Conservation (phyloP, 2,329 filamentous ascomycete species). For the Aspergillus transmontanensis region DNA sequence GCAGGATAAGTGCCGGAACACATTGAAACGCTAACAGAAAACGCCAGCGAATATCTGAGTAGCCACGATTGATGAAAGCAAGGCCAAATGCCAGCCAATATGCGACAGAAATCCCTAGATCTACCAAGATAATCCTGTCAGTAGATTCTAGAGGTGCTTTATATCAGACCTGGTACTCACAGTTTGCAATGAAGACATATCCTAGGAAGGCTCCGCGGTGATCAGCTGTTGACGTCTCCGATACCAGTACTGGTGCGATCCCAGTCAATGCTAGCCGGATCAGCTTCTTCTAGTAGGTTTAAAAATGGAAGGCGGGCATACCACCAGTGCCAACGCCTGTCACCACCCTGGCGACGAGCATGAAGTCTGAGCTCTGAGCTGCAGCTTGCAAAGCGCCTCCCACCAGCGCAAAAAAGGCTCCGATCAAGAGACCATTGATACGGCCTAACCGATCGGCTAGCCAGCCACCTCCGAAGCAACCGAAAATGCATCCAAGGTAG, state of each 20-base stretch:
- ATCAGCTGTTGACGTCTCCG: conserved; percentile 51
- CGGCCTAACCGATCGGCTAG: conserved; percentile 56
- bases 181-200: conserved; percentile 58
- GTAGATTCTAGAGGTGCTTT: too few species aligned
- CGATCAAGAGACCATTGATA: conserved; percentile 53
- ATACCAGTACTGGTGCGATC: conserved; percentile 53
- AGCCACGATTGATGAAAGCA: conserved; percentile 34
- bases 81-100: conserved; percentile 42
- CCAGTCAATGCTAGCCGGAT: conserved; percentile 44
- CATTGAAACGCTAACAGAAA: conserved; percentile 40
- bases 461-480: conserved; percentile 54
- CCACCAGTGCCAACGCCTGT: conserved; percentile 57
- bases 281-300: too few species aligned
- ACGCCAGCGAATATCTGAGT: conserved; percentile 38
- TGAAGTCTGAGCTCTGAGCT: conserved; percentile 50
- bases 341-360: conserved; percentile 53
- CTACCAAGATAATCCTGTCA: conserved; percentile 17
- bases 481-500: conserved; percentile 56
- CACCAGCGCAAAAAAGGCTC: conserved; percentile 51
- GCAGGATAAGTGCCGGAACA: conserved; percentile 32
- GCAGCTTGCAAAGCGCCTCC: conserved; percentile 54
- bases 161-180: conserved; percentile 17
- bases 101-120: conserved; percentile 50
- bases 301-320: conserved; percentile 4
- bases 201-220: conserved; percentile 52